A percentile compares a stretch with the other conserved stretches of the same genome.
These are phyloP conservation scores for Cryptococcus jaspeensis DNA, from an alignment of 1,284 basidiomycete genomes.

Conservation along the genomic window DNA sequence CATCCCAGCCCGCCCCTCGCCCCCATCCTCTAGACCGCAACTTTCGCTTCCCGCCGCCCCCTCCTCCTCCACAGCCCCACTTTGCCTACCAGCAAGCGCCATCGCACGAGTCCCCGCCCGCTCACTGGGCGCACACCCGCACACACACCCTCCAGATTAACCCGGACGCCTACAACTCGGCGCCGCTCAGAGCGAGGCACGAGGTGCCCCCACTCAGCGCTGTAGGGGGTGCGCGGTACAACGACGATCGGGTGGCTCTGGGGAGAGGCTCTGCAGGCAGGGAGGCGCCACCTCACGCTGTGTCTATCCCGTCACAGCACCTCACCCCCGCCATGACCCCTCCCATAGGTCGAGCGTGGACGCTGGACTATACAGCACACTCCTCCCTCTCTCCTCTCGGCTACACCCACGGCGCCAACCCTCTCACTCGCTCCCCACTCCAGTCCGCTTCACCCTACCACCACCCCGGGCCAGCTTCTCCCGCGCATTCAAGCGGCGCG, in stretches of 20 bases:
- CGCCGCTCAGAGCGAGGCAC: neutral
- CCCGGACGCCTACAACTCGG: neutral
- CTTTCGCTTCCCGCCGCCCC: constrained; percentile 7
- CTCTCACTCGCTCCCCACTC: constrained; percentile 4
- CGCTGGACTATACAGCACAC: constrained; percentile 2
- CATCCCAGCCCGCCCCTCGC: neutral
- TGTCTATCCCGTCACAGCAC: neutral
- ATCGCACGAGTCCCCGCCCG: neutral
- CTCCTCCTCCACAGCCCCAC: neutral
- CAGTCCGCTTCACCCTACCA: no score
- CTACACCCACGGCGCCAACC: neutral
- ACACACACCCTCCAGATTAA: constrained; percentile 1
- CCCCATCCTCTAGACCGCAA: constrained; percentile 14
- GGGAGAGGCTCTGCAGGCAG: neutral
- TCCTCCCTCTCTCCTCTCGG: constrained; percentile 5
- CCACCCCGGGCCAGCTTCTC: neutral
- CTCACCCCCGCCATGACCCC: constrained; percentile 2
- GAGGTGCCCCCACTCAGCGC: neutral
- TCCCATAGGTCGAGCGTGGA: constrained; percentile 10
- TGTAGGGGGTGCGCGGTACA: neutral
- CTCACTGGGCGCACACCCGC: neutral
- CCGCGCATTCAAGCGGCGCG: neutral
- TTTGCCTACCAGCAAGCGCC: neutral
- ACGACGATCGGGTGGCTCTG: neutral
- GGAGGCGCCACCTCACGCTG: neutral